Base-by-base conservation (phyloP, 805 yeast genomes). In the Vanderwaltozyma tropicalis region DNA sequence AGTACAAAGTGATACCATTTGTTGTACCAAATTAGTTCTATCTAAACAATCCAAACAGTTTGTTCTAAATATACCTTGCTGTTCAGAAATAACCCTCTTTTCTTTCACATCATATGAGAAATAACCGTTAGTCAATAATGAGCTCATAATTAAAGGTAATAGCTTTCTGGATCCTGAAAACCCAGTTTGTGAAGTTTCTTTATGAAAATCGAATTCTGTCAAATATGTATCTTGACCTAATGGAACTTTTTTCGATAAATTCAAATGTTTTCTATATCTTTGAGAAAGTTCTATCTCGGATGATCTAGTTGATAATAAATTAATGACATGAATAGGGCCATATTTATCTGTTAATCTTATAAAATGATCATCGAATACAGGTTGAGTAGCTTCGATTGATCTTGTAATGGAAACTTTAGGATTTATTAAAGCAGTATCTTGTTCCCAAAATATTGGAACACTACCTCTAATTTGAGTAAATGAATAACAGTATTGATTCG, bases 381-480 rank as follows among this genome's bases (percentile, higher is more conserved):
- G 94, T 53, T 85, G 94, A 0, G 97, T 79, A 1, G 97, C 97
- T 47, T 87, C 97, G 31, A 74, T 62, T 2, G 96, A 83, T 50
- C 98, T 70, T 0, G 96, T 87, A 11, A 92, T 71, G 30, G 80
- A 80, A 35, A 89, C 87, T 54, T 88, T 92, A 17, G 96, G 95
- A 44, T 84, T 79, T n/a, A 92, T 74, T 43, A 89, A 63, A 3
- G 94, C 83, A 1, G 94, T 77, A 52, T 88, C 96, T 60, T 92
- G 98, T 57, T 92, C 98, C 98, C 98, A 92, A 52, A 92, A 92
- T 1, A 89, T 71, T 0, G 99, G 98, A 3, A 92, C 88, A 15
- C 94, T 81, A 10, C 99, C 99, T 56, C 99, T 70, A n/a, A 92
- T 76, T 59, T 88, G 95, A 1, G 81, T 73, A 58, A 79, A 88